Evolutionary conservation across 306 rosid genomes (phyloP).

Genomic region (Senna siamea): DNA sequence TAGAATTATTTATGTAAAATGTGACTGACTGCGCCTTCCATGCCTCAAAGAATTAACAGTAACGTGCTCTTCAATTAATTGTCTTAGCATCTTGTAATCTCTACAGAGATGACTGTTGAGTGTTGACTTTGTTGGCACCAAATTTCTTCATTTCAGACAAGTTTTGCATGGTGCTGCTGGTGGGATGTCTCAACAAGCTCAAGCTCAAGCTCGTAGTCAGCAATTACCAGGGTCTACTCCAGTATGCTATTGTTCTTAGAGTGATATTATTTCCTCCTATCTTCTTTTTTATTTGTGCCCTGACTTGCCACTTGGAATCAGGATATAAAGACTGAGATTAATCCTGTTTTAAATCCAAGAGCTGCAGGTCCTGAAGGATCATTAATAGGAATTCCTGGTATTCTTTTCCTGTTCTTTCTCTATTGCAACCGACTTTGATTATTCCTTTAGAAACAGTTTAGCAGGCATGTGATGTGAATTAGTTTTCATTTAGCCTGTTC

Average conservation of each 20-base stretch:
- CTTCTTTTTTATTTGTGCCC: slow-evolving; percentile 35
- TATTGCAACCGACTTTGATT: slow-evolving; percentile 23
- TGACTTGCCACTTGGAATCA: slow-evolving; percentile 53
- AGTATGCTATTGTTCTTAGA: slow-evolving; percentile 54
- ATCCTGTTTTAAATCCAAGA: slow-evolving; percentile 86
- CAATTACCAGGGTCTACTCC: slow-evolving; percentile 86
- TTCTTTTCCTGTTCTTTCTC: slow-evolving; percentile 34
- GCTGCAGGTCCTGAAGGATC: slow-evolving; percentile 92
- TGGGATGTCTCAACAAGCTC: slow-evolving; percentile 89
- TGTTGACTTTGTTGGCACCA: slow-evolving; percentile 30
- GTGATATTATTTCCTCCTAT: slow-evolving; percentile 27
- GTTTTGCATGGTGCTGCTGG: slow-evolving; percentile 90
- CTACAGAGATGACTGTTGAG: slow-evolving; percentile 26
- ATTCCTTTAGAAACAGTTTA: slow-evolving; percentile 33
- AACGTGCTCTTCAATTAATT: slow-evolving; percentile 23
- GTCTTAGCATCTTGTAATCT: slow-evolving; percentile 11
- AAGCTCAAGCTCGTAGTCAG: slow-evolving; percentile 90
- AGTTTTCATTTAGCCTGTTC: slow-evolving; percentile 20
- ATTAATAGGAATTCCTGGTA: slow-evolving; percentile 92
- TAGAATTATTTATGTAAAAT: slow-evolving; percentile 9
- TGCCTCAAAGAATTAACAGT: slow-evolving; percentile 28
- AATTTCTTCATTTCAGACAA: slow-evolving; percentile 65
- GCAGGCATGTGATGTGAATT: slow-evolving; percentile 22
- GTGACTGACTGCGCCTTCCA: neutral
- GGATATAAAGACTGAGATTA: slow-evolving; percentile 94